Base-by-base conservation (phyloP, 106 monocot species). In the Acorus calamus region DNA sequence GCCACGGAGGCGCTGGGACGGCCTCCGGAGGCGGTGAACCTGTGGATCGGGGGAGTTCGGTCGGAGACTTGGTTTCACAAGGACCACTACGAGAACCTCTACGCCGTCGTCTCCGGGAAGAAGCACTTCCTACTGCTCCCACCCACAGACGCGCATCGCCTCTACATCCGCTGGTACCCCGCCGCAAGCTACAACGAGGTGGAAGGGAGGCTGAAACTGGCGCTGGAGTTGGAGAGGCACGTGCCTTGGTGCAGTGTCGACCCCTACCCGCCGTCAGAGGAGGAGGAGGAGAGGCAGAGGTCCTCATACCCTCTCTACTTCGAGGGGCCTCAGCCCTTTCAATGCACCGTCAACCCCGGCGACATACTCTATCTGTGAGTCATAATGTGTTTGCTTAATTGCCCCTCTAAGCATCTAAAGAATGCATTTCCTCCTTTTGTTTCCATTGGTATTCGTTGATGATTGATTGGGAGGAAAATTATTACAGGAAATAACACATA, bases 51-150 rank as follows among this genome's bases (percentile, higher is more conserved):
- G 4, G 84, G 76, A 67, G 77, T 44, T 3, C 61, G 70, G 11
- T 94, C 94, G 6, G 66, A 82, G 45, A 94, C 94, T 4, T 89
- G 84, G 10, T 89, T 89, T 76, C 94, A 94, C 75, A 89, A 84
- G 76, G 94, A 94, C 63, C 94, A 94, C 60, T 94, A 94, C 73
- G 94, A 94, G 80, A 94, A 94, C 56, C 67, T 89, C 10, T 94
- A 94, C 69, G 86, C 68, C 46, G 86, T 94, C 4, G 63, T 94
- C 44, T 77, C 81, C 2, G 94, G 94, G 8, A 67, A 81, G 80
- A 94, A 94, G 75, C 86, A 89, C 44, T 94, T 94, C 64, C 68
- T 89, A 6, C 82, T 94, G 11, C 54, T 94, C 3, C 94, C 94
- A 0, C 94, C 94, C 3, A 94, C 94, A 5, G 94, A 94, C 43